phyloP scores from a whole-genome alignment of 768 basidiomycete species.

The Jaapia argillacea region DNA sequence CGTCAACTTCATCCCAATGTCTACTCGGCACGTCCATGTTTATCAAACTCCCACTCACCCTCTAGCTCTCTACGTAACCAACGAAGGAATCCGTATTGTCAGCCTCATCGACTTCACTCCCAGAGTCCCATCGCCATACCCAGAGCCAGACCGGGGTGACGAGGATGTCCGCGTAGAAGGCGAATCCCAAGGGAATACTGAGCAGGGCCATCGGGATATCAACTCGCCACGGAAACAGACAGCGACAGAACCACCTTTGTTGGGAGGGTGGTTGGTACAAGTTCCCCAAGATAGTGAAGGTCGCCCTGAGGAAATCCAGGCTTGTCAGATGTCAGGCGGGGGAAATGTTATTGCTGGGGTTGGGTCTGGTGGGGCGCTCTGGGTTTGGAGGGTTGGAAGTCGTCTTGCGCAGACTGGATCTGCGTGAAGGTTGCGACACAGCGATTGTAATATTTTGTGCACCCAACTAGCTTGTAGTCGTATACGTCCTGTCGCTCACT shows the following conservation, averaged over 20 bases:
- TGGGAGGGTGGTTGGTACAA: conserved; percentile 16
- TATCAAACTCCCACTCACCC: neutral
- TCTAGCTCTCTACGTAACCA: neutral
- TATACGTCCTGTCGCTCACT: no score
- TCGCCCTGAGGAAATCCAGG: conserved; percentile 7
- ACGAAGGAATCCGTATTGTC: neutral
- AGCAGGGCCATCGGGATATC: no score
- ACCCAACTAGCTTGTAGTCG: no score
- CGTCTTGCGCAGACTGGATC: no score
- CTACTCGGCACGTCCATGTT: neutral
- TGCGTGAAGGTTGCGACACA: no score
- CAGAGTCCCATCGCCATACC: no score
- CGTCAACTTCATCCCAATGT: neutral
- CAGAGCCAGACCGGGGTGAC: no score
- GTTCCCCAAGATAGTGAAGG: conserved; percentile 4
- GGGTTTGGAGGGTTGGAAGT: no score
- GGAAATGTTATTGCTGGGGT: conserved; percentile 12
- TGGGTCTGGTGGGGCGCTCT: conserved; percentile 2
- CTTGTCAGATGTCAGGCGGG: conserved; percentile 13
- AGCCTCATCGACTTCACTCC: neutral
- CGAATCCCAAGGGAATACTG: no score
- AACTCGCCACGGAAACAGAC: conserved; percentile 23
- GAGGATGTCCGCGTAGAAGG: no score
- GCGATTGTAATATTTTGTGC: no score
- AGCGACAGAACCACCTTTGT: conserved; percentile 27